Conservation (phyloP, 495 filamentous ascomycete species). For the Hypoxylon trugodes region DNA sequence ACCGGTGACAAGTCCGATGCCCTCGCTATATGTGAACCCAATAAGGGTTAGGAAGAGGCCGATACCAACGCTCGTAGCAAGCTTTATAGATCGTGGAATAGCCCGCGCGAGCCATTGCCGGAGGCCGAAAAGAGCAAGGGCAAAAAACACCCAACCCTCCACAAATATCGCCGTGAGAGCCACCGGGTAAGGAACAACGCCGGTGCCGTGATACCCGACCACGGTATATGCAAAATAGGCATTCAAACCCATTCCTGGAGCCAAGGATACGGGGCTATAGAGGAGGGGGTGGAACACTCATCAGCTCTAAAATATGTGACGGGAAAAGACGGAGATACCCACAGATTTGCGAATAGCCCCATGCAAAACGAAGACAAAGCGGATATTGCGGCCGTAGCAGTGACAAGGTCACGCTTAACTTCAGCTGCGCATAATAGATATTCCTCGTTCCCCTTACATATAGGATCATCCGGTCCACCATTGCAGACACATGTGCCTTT, state of each 20-base stretch:
- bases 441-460: slow-evolving; percentile 62
- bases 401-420: slow-evolving; percentile 78
- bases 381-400: slow-evolving; percentile 81
- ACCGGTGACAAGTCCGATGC: slow-evolving; percentile 77
- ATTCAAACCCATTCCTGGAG: slow-evolving; percentile 85
- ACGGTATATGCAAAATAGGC: slow-evolving; percentile 87
- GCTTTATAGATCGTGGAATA: slow-evolving; percentile 80
- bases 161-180: slow-evolving; percentile 85
- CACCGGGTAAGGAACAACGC: slow-evolving; percentile 70
- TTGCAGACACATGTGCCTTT: slow-evolving; percentile 78
- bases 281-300: background rate
- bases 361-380: slow-evolving; percentile 75
- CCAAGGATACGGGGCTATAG: slow-evolving; percentile 74
- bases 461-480: slow-evolving; percentile 50
- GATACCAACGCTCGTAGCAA: slow-evolving; percentile 83
- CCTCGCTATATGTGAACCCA: slow-evolving; percentile 79
- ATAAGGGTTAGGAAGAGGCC: slow-evolving; percentile 83
- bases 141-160: slow-evolving; percentile 78
- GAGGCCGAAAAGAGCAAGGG: slow-evolving; percentile 74
- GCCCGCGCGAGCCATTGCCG: slow-evolving; percentile 84
- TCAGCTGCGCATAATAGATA: slow-evolving; percentile 66
- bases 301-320: background rate
- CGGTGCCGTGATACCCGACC: slow-evolving; percentile 74
- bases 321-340: background rate
- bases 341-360: slow-evolving; percentile 73